A percentile compares a stretch with the other conserved stretches of the same genome.
phyloP scores from a whole-genome alignment of 192 early-diverging fungal species.

The Jimgerdemannia lactiflua region DNA sequence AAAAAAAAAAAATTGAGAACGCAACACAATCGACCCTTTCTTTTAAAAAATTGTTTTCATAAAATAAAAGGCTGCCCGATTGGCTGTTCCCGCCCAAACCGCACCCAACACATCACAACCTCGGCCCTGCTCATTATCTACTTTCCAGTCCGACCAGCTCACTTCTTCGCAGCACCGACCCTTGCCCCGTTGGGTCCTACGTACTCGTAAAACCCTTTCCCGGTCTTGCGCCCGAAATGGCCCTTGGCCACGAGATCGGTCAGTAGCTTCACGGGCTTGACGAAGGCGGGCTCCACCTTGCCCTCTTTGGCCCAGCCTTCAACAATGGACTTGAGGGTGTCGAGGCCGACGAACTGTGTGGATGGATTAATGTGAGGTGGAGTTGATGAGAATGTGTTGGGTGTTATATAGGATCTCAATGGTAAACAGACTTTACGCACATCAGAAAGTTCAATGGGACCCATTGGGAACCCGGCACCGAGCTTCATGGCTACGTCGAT shows the following conservation, averaged over 20 bases:
- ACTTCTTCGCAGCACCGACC: not conserved
- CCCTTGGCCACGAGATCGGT: conserved; percentile 72
- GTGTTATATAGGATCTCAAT: not conserved
- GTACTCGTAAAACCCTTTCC: conserved; percentile 86
- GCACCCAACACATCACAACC: too few species aligned
- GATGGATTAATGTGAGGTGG: too few species aligned
- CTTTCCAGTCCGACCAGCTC: not conserved
- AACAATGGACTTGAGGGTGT: conserved; percentile 94
- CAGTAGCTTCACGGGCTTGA: conserved; percentile 66
- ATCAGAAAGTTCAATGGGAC: conserved; percentile 81
- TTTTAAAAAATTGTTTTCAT: too few species aligned
- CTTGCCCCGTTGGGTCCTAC: conserved; percentile 1
- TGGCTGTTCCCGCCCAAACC: too few species aligned
- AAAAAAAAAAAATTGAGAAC: too few species aligned
- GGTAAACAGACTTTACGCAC: conserved; percentile 36
- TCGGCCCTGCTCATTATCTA: too few species aligned
- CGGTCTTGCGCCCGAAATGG: conserved; percentile 83
- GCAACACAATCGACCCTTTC: too few species aligned
- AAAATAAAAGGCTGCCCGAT: too few species aligned
- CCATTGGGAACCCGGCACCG: conserved; percentile 96
- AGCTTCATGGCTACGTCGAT: conserved; percentile 97
- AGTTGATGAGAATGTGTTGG: too few species aligned
- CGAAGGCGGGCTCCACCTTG: conserved; percentile 73
- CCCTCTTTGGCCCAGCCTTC: conserved; percentile 92
- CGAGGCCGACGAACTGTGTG: conserved; percentile 82